These are phyloP conservation scores for Pisolithus marmoratus DNA, from an alignment of 768 basidiomycete species.

Conservation along the genomic window DNA sequence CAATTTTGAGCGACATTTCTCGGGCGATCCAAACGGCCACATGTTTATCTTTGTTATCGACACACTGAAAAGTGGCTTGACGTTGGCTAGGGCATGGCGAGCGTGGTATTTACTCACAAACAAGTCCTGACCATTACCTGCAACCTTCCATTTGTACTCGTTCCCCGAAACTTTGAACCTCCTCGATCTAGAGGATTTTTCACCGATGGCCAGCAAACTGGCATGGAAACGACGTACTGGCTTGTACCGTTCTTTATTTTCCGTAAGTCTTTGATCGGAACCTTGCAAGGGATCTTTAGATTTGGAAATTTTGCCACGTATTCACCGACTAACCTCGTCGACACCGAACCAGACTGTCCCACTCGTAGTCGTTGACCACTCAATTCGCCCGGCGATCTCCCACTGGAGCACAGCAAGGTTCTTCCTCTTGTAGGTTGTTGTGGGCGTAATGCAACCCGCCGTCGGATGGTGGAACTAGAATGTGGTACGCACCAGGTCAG, in stretches of 20 bases:
- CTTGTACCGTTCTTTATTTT: slow-evolving; percentile 43
- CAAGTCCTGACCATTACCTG: slow-evolving; percentile 38
- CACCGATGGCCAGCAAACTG: neutral
- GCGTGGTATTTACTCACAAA: slow-evolving; percentile 31
- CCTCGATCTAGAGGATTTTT: slow-evolving; percentile 37
- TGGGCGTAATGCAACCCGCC: slow-evolving; percentile 36
- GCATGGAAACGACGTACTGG: slow-evolving; percentile 32
- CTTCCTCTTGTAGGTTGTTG: slow-evolving; percentile 44
- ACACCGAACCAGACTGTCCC: slow-evolving; percentile 45
- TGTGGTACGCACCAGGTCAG: neutral
- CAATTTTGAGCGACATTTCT: slow-evolving; percentile 35
- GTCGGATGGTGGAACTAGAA: slow-evolving; percentile 40
- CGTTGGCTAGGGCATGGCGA: neutral
- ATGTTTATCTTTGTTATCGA: slow-evolving; percentile 42
- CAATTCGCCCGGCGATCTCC: slow-evolving; percentile 49
- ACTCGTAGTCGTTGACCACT: slow-evolving; percentile 43
- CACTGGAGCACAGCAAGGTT: slow-evolving; percentile 39
- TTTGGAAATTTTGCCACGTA: neutral
- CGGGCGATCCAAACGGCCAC: slow-evolving; percentile 44
- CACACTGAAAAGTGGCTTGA: slow-evolving; percentile 34
- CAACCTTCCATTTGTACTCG: slow-evolving; percentile 56
- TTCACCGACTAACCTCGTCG: slow-evolving; percentile 31
- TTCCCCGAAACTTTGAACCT: slow-evolving; percentile 44
- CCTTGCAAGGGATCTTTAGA: slow-evolving; percentile 18
- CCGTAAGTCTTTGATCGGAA: slow-evolving; percentile 43